Evolutionary conservation across 2,329 filamentous ascomycete species (phyloP).

Genomic region (Neofusicoccum cordaticola): DNA sequence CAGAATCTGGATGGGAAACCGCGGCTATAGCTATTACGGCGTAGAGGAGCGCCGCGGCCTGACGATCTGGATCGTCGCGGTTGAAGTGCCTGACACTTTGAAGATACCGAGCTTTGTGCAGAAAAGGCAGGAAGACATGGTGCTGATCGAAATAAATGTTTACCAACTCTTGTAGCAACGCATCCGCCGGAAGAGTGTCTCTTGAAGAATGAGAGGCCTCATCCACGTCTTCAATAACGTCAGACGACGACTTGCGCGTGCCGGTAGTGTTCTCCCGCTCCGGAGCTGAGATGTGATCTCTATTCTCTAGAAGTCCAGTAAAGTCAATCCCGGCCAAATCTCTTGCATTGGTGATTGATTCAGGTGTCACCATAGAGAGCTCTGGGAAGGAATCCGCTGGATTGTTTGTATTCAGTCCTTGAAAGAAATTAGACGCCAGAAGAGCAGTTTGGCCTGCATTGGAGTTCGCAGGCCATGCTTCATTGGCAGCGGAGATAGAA

Average conservation of each 20-base stretch:
- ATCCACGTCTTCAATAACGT: not conserved
- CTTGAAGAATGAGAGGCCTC: not conserved
- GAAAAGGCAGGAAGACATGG: conserved; percentile 24
- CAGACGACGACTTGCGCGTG: not conserved
- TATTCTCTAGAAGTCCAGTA: not conserved
- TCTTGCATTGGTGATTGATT: not conserved
- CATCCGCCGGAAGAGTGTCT: not conserved
- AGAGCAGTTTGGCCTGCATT: not conserved
- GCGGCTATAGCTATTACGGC: conserved; percentile 29
- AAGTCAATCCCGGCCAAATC: not conserved
- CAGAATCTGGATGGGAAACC: conserved; percentile 24
- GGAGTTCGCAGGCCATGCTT: not conserved
- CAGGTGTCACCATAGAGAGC: not conserved
- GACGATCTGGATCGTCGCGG: conserved; percentile 22
- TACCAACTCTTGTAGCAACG: not conserved
- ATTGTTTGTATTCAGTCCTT: not conserved
- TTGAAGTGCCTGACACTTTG: conserved; percentile 19
- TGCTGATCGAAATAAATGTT: not conserved
- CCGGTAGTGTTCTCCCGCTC: not conserved
- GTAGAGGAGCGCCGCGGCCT: conserved; percentile 25
- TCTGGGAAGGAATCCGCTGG: not conserved
- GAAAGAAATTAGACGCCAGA: not conserved
- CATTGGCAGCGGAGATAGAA: not conserved
- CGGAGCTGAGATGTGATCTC: not conserved
- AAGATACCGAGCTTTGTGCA: conserved; percentile 27